phyloP scores from a whole-genome alignment of 345 rosid species.

The Populus simonii region DNA sequence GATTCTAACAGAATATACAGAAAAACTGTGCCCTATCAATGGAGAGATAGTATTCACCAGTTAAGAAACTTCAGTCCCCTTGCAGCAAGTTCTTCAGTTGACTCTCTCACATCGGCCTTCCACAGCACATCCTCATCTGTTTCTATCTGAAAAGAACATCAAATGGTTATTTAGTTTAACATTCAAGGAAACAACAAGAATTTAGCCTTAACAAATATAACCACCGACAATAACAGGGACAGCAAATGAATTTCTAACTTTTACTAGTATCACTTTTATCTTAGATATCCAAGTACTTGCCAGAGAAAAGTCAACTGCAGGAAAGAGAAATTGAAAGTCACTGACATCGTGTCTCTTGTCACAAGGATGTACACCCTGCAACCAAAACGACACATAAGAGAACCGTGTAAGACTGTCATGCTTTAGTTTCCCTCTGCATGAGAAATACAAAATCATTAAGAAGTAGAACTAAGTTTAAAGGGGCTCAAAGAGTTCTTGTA shows the following conservation, averaged over 20 bases:
- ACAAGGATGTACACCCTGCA: conserved; percentile 93
- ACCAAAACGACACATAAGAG: not conserved
- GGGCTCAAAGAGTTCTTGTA: not conserved
- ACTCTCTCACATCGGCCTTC: conserved; percentile 85
- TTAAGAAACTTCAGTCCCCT: conserved; percentile 76
- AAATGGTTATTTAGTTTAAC: conserved; percentile 9
- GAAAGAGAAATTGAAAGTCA: conserved; percentile 81
- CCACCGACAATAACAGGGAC: not conserved
- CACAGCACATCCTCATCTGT: conserved; percentile 71
- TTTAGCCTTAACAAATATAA: conserved; percentile 11
- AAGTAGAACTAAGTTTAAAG: not conserved
- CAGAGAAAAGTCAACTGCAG: conserved; percentile 90
- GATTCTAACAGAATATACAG: not conserved
- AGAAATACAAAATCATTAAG: not conserved
- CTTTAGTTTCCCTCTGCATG: not conserved
- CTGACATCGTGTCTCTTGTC: conserved; percentile 70
- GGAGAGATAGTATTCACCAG: conserved; percentile 45
- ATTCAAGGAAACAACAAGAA: not conserved
- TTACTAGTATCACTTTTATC: conserved; percentile 27
- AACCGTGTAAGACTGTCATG: not conserved
- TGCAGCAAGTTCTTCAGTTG: conserved; percentile 64
- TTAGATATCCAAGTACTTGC: conserved; percentile 50
- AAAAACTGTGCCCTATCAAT: not conserved
- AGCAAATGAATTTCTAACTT: conserved; percentile 18
- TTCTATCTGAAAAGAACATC: conserved; percentile 54